These are phyloP conservation scores for Kernera saxatilis DNA, from an alignment of 345 rosid genomes.

Conservation along the genomic window DNA sequence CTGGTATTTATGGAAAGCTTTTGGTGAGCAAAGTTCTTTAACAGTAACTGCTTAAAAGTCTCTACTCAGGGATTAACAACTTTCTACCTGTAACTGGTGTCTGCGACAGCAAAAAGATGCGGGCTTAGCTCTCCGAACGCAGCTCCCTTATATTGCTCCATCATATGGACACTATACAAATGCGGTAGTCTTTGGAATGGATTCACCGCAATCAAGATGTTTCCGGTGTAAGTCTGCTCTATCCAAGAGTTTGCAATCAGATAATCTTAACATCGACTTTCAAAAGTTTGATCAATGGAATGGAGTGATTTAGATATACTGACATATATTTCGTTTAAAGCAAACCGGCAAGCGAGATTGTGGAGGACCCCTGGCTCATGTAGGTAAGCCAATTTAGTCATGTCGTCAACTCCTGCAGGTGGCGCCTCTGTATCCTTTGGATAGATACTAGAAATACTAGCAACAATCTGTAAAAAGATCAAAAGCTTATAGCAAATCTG, in stretches of 20 bases:
- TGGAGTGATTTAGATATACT: slow-evolving; percentile 20
- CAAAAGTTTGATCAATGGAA: not conserved
- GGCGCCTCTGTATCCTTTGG: slow-evolving; percentile 61
- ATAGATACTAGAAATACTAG: slow-evolving; percentile 41
- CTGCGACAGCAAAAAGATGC: slow-evolving; percentile 60
- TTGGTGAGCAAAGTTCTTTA: slow-evolving; percentile 7
- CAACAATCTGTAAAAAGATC: slow-evolving; percentile 37
- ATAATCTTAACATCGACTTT: not conserved
- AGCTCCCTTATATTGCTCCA: slow-evolving; percentile 63
- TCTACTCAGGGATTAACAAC: not conserved
- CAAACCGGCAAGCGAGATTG: slow-evolving; percentile 52
- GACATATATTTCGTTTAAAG: slow-evolving; percentile 56
- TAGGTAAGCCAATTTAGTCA: slow-evolving; percentile 63
- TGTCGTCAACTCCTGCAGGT: slow-evolving; percentile 60
- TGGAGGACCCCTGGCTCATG: slow-evolving; percentile 65
- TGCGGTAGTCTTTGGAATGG: slow-evolving; percentile 61
- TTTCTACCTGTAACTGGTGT: slow-evolving; percentile 48
- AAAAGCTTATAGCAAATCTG: not conserved
- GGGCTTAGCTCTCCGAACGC: slow-evolving; percentile 62
- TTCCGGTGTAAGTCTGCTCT: slow-evolving; percentile 60
- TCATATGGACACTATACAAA: slow-evolving; percentile 53
- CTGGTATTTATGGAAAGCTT: slow-evolving; percentile 18
- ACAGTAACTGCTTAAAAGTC: not conserved
- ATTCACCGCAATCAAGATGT: slow-evolving; percentile 59
- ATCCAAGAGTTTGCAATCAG: slow-evolving; percentile 27